Conservation (phyloP, 2,329 filamentous ascomycete genomes). For the Cladosporium sp. region DNA sequence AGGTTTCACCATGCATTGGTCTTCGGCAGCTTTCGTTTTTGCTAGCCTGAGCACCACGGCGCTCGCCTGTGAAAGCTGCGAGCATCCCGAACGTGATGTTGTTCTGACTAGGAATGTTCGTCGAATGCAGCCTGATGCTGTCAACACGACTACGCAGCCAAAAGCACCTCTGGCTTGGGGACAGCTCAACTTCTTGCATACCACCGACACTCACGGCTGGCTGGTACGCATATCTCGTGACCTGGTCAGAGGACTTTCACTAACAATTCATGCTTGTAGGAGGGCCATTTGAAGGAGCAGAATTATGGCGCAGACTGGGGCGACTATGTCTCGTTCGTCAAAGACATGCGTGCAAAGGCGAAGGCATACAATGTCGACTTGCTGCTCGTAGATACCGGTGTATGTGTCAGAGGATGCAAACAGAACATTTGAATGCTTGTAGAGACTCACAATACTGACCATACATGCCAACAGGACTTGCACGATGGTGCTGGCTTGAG, state of each 20-base stretch:
- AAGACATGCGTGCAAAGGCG: constrained; percentile 57
- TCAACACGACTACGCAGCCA: constrained; percentile 35
- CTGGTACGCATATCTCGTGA: constrained; percentile 43
- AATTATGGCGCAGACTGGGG: constrained; percentile 66
- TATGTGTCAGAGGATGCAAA: constrained; percentile 18
- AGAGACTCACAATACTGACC: not conserved
- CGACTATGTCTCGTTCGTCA: constrained; percentile 59
- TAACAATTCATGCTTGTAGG: not conserved
- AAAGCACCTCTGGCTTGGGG: constrained; percentile 52
- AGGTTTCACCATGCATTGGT: not conserved
- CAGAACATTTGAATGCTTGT: no score
- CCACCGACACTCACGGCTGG: constrained; percentile 56
- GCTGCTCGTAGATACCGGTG: constrained; percentile 57
- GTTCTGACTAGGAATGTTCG: constrained; percentile 38
- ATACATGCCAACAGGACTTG: constrained; percentile 45
- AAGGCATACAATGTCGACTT: constrained; percentile 55
- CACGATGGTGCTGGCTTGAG: constrained; percentile 62
- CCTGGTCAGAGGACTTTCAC: not conserved
- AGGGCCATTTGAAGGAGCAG: constrained; percentile 49
- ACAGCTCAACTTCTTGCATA: constrained; percentile 64
- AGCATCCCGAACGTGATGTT: constrained; percentile 38
- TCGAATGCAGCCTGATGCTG: constrained; percentile 44
- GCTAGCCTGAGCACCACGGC: not conserved
- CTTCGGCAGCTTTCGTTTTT: constrained; percentile 18
- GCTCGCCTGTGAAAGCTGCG: constrained; percentile 35